Percentiles rank a stretch among this genome's conserved stretches.
phyloP scores from a whole-genome alignment of 2,329 filamentous ascomycete species.

The Chaetoscypha palmicola region DNA sequence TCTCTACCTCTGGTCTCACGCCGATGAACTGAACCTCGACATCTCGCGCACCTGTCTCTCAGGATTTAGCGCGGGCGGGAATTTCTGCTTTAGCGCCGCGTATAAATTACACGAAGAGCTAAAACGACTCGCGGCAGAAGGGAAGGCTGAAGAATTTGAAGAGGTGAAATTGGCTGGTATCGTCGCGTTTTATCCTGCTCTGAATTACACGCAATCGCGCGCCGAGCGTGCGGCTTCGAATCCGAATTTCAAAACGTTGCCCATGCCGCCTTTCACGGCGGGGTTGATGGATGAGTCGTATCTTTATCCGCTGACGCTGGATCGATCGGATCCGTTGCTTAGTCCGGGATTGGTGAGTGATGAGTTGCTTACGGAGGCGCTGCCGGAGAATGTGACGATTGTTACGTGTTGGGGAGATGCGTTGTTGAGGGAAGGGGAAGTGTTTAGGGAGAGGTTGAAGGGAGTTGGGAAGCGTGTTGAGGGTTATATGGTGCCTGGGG shows the following conservation, averaged over 20 bases:
- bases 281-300: slow-evolving; percentile 17
- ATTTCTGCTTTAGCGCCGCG: slow-evolving; percentile 13
- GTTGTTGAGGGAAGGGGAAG: slow-evolving; percentile 18
- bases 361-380: slow-evolving; percentile 13
- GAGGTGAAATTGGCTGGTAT: slow-evolving; percentile 11
- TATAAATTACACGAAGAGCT: slow-evolving; percentile 13
- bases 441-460: slow-evolving; percentile 18
- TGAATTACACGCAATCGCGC: slow-evolving; percentile 10
- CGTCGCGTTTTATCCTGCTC: slow-evolving; percentile 13
- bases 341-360: slow-evolving; percentile 17
- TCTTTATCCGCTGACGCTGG: slow-evolving; percentile 5
- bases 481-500: slow-evolving; percentile 17
- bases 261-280: slow-evolving; percentile 9
- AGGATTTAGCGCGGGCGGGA: slow-evolving; percentile 41
- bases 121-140: neutral
- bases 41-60: slow-evolving; percentile 34
- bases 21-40: slow-evolving; percentile 16
- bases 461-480: slow-evolving; percentile 19
- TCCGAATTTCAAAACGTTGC: slow-evolving; percentile 7
- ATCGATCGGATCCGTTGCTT: slow-evolving; percentile 12
- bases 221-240: slow-evolving; percentile 8
- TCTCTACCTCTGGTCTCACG: slow-evolving; percentile 31
- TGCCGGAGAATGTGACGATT: slow-evolving; percentile 19
- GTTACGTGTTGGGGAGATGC: slow-evolving; percentile 23
- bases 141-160: neutral